Conservation (phyloP, 192 early-diverging fungal species). For the Coemansia sp. region DNA sequence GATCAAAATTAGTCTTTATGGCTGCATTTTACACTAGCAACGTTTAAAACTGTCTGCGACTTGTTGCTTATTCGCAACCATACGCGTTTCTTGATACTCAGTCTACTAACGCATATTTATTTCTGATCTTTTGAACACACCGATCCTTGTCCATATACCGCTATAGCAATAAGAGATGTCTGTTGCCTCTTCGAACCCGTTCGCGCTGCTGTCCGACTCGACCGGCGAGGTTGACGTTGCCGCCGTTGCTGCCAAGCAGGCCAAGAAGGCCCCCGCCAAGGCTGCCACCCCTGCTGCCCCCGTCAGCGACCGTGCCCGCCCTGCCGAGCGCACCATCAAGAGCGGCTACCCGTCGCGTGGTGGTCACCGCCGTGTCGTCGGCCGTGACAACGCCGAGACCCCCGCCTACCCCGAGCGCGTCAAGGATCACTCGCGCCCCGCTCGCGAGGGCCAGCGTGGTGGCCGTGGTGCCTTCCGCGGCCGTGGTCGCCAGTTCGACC, state of each 20-base stretch:
- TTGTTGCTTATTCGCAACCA: too few relatives aligned
- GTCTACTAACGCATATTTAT: too few relatives aligned
- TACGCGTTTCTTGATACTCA: too few relatives aligned
- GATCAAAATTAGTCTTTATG: too few relatives aligned
- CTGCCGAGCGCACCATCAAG: slow-evolving; percentile 9
- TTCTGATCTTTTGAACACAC: too few relatives aligned
- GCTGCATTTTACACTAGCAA: too few relatives aligned
- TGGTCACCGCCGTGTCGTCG: slow-evolving; percentile 17
- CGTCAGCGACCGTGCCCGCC: slow-evolving; percentile 18
- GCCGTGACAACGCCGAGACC: slow-evolving; percentile 20
- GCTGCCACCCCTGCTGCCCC: slow-evolving; percentile 18
- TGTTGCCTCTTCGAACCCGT: slow-evolving; percentile 65
- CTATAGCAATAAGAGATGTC: slow-evolving; percentile 36
- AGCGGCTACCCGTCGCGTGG: slow-evolving; percentile 25
- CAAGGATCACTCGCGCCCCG: slow-evolving; percentile 44
- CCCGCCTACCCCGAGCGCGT: slow-evolving; percentile 16
- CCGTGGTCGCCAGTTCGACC: slow-evolving; percentile 79
- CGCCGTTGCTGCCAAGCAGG: slow-evolving; percentile 32
- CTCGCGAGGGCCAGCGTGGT: slow-evolving; percentile 47
- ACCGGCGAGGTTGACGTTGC: slow-evolving; percentile 51
- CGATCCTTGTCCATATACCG: too few relatives aligned
- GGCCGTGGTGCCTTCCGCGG: slow-evolving; percentile 56
- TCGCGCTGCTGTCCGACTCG: slow-evolving; percentile 66
- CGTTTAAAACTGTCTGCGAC: too few relatives aligned
- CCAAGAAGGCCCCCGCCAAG: slow-evolving; percentile 26